Base-by-base conservation (phyloP, 768 basidiomycete species). In the Russula compacta region DNA sequence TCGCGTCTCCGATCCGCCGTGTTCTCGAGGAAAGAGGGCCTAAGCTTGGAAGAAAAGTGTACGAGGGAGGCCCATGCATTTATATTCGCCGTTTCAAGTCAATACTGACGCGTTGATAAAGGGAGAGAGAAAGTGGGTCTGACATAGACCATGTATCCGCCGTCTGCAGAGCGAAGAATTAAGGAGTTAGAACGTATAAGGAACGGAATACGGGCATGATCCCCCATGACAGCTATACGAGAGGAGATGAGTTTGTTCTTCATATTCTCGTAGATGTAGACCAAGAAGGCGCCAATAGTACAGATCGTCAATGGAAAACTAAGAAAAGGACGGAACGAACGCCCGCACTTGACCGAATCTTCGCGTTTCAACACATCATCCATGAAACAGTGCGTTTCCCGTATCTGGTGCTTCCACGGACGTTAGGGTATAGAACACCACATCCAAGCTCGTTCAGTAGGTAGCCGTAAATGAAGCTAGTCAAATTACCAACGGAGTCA, bases 301-400 rank as follows among this genome's bases (percentile, higher is more conserved):
- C 19, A 42, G 12, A 21, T 1, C 4, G n/a, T 49, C 39, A 53
- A 42, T 17, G 1, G 55, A n/a, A 29, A 43, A 9, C 36, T 21
- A 56, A 11, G 40, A 49, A 19, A 58, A 12, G 46, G 35, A 1
- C 12, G 48, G n/a, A 49, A 10, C 11, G 38, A 36, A 52, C 19
- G 3, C 35, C 67, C 51, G 51, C 43, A 78, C 77, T 73, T 77
- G 64, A 77, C 75, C 0, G 77, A 69, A 66, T 77, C 73, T 60
- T 78, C 77, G 39, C 76, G 71, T 56, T 77, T 78, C 62, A 72
- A 69, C 6, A 78, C 73, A 35, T 76, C 75, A 62, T 78, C 77
- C 33, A 68, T 64, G 15, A 73, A 68, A 70, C 75, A 68, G 65
- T 75, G 78, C 62, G 71, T 59, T 68, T 76, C 36, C 76, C 77